Conservation (phyloP, 1,284 basidiomycete species). For the Cutaneotrichosporon cavernicola region DNA sequence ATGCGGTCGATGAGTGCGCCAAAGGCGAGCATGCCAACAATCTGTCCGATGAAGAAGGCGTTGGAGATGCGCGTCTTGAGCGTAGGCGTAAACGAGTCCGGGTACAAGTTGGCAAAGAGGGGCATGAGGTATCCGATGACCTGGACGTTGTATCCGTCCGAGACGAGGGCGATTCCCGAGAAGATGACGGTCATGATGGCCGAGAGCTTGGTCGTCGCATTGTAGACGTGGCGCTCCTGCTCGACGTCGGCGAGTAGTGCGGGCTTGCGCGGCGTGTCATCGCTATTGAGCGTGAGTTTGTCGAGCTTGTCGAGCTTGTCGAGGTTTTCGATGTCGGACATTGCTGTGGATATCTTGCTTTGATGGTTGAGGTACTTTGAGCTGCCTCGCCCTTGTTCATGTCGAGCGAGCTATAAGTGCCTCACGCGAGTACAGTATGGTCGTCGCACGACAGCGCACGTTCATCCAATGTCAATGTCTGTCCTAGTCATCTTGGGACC, state of each 20-base stretch:
- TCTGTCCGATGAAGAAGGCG: conserved; percentile 34
- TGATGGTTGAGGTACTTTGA: not conserved
- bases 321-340: not conserved
- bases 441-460: too few species aligned
- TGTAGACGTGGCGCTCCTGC: conserved; percentile 19
- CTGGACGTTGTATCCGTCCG: conserved; percentile 38
- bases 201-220: conserved; percentile 20
- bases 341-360: not conserved
- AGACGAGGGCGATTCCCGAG: conserved; percentile 27
- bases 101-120: conserved; percentile 26
- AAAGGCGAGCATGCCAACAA: conserved; percentile 31
- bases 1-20: conserved; percentile 35
- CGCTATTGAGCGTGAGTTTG: conserved; percentile 13
- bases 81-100: conserved; percentile 20
- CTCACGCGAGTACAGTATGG: too few species aligned
- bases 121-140: conserved; percentile 27
- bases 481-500: too few species aligned
- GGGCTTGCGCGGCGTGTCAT: not conserved
- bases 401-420: too few species aligned
- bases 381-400: too few species aligned
- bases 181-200: conserved; percentile 17
- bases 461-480: too few species aligned
- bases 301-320: not conserved
- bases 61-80: conserved; percentile 38
- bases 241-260: conserved; percentile 22